Conservation (phyloP, 1,284 basidiomycete species). For the Papiliotrema nemorosa region DNA sequence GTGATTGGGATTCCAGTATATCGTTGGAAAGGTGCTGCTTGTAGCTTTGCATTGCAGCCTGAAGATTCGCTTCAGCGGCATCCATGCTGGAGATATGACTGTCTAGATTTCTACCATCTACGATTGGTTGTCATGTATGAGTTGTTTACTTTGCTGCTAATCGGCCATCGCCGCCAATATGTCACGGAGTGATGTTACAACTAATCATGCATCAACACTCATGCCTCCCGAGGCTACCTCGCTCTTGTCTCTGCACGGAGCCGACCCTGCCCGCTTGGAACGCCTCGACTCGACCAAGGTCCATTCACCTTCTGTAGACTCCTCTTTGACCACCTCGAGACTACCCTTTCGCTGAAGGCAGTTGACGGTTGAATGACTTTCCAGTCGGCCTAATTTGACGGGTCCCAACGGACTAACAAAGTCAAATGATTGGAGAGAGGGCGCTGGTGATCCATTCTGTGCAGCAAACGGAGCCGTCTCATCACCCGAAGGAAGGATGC, state of each 20-base stretch:
- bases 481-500: constrained; percentile 40
- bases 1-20: no score
- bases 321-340: constrained; percentile 27
- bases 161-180: no score
- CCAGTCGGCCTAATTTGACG: constrained; percentile 19
- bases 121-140: no score
- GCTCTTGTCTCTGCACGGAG: constrained; percentile 12
- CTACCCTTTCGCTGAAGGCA: constrained; percentile 7
- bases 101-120: no score
- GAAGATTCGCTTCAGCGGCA: no score
- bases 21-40: no score
- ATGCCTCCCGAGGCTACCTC: neutral
- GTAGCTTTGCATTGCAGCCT: no score
- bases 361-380: constrained; percentile 6
- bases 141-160: no score
- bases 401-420: constrained; percentile 42
- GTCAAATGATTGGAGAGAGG: constrained; percentile 34
- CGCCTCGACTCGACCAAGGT: constrained; percentile 12
- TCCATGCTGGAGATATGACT: no score
- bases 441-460: constrained; percentile 21
- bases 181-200: no score
- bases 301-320: constrained; percentile 24
- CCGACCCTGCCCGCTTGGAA: constrained; percentile 13
- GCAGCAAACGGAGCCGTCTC: constrained; percentile 33
- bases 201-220: neutral